These are phyloP conservation scores for Geotrichum europaeum DNA, from an alignment of 1,139 yeast species.

Conservation along the genomic window DNA sequence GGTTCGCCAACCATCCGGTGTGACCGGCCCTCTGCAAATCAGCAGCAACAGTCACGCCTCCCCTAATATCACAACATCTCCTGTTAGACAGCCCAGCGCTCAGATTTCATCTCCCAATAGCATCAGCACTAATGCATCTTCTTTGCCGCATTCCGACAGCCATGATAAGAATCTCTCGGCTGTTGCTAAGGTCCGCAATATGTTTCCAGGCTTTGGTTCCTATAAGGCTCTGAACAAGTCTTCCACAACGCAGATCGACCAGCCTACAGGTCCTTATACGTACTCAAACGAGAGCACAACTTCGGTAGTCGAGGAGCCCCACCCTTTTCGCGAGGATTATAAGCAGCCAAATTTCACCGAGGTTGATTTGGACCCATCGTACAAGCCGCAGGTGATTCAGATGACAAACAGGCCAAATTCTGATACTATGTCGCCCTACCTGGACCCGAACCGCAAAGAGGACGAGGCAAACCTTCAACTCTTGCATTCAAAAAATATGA, in stretches of 20 bases:
- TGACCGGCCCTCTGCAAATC: slow-evolving; percentile 5
- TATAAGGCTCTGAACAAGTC: slow-evolving; percentile 13
- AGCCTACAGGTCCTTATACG: slow-evolving; percentile 3
- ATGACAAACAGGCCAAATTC: background rate
- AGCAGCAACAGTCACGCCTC: background rate
- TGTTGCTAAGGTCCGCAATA: slow-evolving; percentile 15
- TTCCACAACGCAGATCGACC: background rate
- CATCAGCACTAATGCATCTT: background rate
- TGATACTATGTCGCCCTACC: slow-evolving; percentile 1
- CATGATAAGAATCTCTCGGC: slow-evolving; percentile 4
- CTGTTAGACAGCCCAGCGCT: background rate
- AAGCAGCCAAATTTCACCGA: slow-evolving; percentile 13
- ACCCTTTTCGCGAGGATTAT: background rate
- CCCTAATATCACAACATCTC: background rate
- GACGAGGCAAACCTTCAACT: slow-evolving; percentile 1
- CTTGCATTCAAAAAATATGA: slow-evolving; percentile 2
- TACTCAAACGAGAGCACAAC: slow-evolving; percentile 11
- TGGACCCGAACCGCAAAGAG: background rate
- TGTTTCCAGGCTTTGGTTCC: slow-evolving; percentile 18
- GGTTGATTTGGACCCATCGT: slow-evolving; percentile 15
- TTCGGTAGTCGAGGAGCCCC: slow-evolving; percentile 9
- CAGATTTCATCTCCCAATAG: background rate
- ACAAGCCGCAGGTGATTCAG: slow-evolving; percentile 17
- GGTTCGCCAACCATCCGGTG: background rate
- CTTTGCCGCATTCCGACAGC: slow-evolving; percentile 7